A percentile compares a stretch with the other conserved stretches of the same genome.
phyloP scores from a whole-genome alignment of 176 grass and related monocot species.

The Hordeum marinum region DNA sequence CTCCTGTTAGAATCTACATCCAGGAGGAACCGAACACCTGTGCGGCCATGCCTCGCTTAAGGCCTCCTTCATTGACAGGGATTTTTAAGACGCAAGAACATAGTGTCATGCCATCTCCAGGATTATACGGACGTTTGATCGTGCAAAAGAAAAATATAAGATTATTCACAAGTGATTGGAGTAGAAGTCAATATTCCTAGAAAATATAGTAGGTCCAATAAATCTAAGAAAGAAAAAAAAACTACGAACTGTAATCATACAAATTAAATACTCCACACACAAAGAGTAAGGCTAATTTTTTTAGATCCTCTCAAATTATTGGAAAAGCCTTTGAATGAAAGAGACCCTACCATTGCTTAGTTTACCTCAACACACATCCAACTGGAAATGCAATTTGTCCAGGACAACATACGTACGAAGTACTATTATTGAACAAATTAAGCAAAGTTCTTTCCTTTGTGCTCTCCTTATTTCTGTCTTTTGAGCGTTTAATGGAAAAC shows the following conservation, averaged over 20 bases:
- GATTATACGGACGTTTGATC: too few species aligned
- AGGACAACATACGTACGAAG: background rate
- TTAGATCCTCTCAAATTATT: too few species aligned
- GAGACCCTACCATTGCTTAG: background rate
- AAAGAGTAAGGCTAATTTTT: too few species aligned
- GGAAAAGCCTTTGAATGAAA: background rate
- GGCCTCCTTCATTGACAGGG: too few species aligned
- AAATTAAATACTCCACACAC: background rate
- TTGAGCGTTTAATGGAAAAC: background rate
- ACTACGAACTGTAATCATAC: background rate
- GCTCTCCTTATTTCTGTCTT: background rate
- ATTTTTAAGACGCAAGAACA: too few species aligned
- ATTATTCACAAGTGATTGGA: background rate
- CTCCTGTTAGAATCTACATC: conserved; percentile 3
- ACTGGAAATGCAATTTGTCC: conserved; percentile 17
- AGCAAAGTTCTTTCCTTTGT: background rate
- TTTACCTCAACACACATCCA: background rate
- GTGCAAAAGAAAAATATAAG: too few species aligned
- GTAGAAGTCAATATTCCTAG: background rate
- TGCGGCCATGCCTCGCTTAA: background rate
- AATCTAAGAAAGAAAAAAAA: background rate
- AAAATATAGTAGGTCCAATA: background rate
- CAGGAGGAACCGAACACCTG: conserved; percentile 3
- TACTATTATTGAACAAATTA: background rate
- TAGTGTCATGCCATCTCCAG: too few species aligned